These are phyloP conservation scores for Hemerocallis citrina DNA, from an alignment of 106 monocot genomes.

Conservation along the genomic window DNA sequence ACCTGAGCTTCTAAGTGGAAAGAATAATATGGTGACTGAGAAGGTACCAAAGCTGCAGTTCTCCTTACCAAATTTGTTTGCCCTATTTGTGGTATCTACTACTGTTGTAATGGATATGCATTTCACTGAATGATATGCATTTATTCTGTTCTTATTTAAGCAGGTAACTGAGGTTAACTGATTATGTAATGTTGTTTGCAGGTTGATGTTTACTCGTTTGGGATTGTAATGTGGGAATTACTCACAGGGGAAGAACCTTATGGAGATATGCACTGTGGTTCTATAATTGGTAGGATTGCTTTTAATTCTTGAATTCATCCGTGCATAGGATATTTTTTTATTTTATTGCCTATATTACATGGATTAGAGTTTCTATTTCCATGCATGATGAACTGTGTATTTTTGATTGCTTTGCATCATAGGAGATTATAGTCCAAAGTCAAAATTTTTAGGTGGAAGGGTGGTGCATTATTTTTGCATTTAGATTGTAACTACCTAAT, in stretches of 20 bases:
- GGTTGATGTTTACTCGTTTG: conserved; percentile 99
- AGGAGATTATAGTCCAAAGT: not conserved
- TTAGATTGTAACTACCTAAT: not conserved
- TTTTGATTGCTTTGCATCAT: not conserved
- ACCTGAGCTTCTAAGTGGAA: conserved; percentile 85
- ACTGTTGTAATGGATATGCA: not conserved
- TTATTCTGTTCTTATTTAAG: not conserved
- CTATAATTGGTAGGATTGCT: conserved; percentile 59
- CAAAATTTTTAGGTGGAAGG: not conserved
- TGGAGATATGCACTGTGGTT: conserved; percentile 67
- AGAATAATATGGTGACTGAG: conserved; percentile 81
- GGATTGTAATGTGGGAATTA: conserved; percentile 96
- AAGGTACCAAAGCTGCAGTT: conserved; percentile 38
- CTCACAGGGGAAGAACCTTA: conserved; percentile 98
- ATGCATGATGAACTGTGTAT: not conserved
- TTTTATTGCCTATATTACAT: not conserved
- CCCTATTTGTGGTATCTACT: not conserved
- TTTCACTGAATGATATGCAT: too few relatives aligned
- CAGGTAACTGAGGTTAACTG: not conserved
- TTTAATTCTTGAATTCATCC: not conserved
- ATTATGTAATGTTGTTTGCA: conserved; percentile 15
- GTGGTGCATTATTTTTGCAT: not conserved
- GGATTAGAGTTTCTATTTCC: too few relatives aligned
- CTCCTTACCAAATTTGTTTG: not conserved
- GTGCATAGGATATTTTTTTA: not conserved